Conservation (phyloP, 2,329 filamentous ascomycete species). For the Orbilia brochopaga region DNA sequence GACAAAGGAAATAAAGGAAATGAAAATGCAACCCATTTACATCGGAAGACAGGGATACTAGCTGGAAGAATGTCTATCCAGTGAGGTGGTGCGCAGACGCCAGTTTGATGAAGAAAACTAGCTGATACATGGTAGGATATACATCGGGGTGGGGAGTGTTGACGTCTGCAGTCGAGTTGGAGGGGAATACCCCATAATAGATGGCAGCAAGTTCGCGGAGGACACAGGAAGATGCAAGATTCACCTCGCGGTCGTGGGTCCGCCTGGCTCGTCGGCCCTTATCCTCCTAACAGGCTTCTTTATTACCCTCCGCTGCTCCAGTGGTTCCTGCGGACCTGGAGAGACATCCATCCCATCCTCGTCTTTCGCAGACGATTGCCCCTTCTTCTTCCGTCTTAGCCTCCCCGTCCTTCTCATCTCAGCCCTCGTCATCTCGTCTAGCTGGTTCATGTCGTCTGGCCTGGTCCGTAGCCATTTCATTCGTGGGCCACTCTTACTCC, state of each 20-base stretch:
- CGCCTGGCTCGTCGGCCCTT: conserved; percentile 28
- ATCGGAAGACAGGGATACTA: conserved; percentile 16
- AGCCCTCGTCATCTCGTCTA: conserved; percentile 74
- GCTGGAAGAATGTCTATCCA: conserved; percentile 41
- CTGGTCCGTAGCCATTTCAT: conserved; percentile 96
- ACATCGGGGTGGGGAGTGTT: not conserved
- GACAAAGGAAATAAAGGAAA: conserved; percentile 14
- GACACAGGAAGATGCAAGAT: not conserved
- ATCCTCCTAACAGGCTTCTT: conserved; percentile 49
- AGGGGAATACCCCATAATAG: no score
- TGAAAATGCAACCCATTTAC: conserved; percentile 30
- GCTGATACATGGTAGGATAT: conserved; percentile 7
- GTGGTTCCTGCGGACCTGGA: conserved; percentile 31
- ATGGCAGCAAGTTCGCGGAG: not conserved
- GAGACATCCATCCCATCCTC: conserved; percentile 49
- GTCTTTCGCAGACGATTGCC: conserved; percentile 9
- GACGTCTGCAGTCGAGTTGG: not conserved
- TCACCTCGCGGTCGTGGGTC: conserved; percentile 14
- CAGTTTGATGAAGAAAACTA: not conserved
- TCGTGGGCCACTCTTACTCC: conserved; percentile 84
- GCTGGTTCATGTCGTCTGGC: conserved; percentile 76
- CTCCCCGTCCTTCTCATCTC: conserved; percentile 44
- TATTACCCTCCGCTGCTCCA: conserved; percentile 35
- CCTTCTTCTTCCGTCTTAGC: conserved; percentile 50
- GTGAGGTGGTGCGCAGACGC: conserved; percentile 31